These are phyloP conservation scores for Pythium volutum DNA, from an alignment of 352 stramenopile genomes.

Conservation along the genomic window DNA sequence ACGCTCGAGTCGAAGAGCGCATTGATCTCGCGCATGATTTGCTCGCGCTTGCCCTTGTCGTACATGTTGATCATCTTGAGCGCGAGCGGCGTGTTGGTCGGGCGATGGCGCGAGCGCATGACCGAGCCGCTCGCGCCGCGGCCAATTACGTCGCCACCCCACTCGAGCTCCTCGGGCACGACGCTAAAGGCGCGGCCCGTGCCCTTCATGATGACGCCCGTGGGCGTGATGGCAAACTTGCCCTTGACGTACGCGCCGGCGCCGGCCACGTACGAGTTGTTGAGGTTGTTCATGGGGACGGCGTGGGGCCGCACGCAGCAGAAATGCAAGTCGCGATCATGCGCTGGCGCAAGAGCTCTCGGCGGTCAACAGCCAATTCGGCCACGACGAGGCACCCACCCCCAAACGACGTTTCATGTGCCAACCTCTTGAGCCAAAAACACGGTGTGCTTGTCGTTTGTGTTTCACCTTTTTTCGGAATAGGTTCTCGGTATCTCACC, in stretches of 20 bases:
- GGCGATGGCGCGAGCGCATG: slow-evolving; percentile 58
- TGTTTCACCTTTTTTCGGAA: background rate
- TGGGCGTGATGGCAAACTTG: slow-evolving; percentile 77
- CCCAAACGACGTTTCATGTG: slow-evolving; percentile 26
- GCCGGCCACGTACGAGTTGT: slow-evolving; percentile 75
- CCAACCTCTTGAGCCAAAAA: slow-evolving; percentile 8
- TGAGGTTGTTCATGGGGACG: slow-evolving; percentile 48
- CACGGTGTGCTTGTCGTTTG: background rate
- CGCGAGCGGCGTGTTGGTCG: slow-evolving; percentile 73
- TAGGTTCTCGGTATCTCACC: background rate
- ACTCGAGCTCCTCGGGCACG: slow-evolving; percentile 75
- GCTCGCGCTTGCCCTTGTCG: slow-evolving; percentile 80
- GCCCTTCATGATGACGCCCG: slow-evolving; percentile 74
- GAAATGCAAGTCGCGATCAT: background rate
- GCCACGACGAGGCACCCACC: slow-evolving; percentile 6
- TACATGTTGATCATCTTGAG: slow-evolving; percentile 90
- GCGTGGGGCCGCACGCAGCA: background rate
- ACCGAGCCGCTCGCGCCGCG: slow-evolving; percentile 70
- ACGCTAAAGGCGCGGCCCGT: slow-evolving; percentile 79
- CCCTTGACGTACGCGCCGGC: slow-evolving; percentile 77
- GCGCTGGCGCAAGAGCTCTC: slow-evolving; percentile 3
- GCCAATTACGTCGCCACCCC: slow-evolving; percentile 69
- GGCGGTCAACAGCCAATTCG: slow-evolving; percentile 1
- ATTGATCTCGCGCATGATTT: slow-evolving; percentile 89
- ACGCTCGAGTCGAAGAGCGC: slow-evolving; percentile 80